Evolutionary conservation across 768 basidiomycete species (phyloP).

Genomic region (Termitomyces sp.): DNA sequence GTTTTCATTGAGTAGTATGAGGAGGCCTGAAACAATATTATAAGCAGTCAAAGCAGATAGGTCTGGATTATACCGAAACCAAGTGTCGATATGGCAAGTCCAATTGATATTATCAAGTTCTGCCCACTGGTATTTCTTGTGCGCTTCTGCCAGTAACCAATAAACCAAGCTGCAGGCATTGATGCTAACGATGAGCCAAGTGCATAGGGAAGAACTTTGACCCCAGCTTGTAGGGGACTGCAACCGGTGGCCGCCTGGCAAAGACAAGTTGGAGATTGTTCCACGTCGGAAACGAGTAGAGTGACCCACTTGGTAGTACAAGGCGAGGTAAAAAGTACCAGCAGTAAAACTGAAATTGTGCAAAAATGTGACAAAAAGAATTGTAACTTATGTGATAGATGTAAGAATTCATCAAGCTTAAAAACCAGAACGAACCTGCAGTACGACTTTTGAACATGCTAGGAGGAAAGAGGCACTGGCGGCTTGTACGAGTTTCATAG

Average conservation of each 20-base stretch:
- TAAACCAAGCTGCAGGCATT: conserved; percentile 83
- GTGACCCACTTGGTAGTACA: conserved; percentile 68
- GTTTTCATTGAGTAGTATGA: conserved; percentile 55
- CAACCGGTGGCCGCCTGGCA: conserved; percentile 63
- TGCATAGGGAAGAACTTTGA: conserved; percentile 78
- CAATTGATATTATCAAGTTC: conserved; percentile 57
- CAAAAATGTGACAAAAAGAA: conserved; percentile 68
- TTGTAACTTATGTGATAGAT: conserved; percentile 41
- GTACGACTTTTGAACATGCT: conserved; percentile 55
- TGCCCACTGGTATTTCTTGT: conserved; percentile 57
- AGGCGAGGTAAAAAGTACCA: conserved; percentile 81
- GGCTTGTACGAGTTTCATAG: conserved; percentile 62
- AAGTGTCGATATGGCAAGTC: conserved; percentile 58
- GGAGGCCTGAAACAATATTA: conserved; percentile 44
- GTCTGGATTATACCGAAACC: conserved; percentile 60
- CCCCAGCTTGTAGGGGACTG: conserved; percentile 67
- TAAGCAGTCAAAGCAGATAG: not conserved
- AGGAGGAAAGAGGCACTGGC: conserved; percentile 70
- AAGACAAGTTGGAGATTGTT: not conserved
- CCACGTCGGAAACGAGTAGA: conserved; percentile 4
- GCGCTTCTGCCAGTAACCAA: conserved; percentile 58
- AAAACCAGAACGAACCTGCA: conserved; percentile 40
- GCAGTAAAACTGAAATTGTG: conserved; percentile 83
- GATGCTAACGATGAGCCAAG: conserved; percentile 82
- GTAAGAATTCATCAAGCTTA: conserved; percentile 4